Percentiles rank a stretch among this genome's conserved stretches.
Conservation (phyloP, 2,329 filamentous ascomycete genomes). For the Lecanicillium sp. region DNA sequence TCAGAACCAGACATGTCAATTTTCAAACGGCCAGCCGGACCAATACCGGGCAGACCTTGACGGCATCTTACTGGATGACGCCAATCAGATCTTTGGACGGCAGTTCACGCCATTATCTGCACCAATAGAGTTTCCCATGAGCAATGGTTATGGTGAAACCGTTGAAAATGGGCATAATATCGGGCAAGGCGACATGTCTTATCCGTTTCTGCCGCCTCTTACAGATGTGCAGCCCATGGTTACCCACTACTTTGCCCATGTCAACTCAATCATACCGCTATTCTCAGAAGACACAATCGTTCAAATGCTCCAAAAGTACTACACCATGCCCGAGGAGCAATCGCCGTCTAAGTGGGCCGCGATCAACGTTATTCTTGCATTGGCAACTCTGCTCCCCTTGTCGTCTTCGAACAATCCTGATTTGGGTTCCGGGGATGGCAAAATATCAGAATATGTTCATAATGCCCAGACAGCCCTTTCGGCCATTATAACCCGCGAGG, state of each 20-base stretch:
- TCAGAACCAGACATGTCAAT: too few species aligned
- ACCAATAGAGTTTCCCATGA: neutral
- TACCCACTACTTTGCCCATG: conserved; percentile 27
- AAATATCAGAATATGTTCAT: conserved; percentile 20
- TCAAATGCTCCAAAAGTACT: conserved; percentile 26
- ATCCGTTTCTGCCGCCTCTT: conserved; percentile 22
- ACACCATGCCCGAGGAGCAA: conserved; percentile 15
- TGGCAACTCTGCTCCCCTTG: conserved; percentile 20
- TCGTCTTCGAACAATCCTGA: conserved; percentile 2
- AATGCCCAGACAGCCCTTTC: conserved; percentile 30
- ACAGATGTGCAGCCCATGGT: conserved; percentile 26
- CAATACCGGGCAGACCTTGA: too few species aligned
- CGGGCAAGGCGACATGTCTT: neutral
- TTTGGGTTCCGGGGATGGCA: conserved; percentile 5
- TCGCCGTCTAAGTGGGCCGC: conserved; percentile 24
- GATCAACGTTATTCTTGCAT: conserved; percentile 31
- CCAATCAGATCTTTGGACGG: too few species aligned
- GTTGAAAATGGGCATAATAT: conserved; percentile 13
- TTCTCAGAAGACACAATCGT: conserved; percentile 29
- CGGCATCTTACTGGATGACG: too few species aligned
- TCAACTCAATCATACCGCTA: conserved; percentile 28
- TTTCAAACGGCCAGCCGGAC: too few species aligned
- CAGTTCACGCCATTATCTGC: too few species aligned
- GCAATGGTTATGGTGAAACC: neutral
- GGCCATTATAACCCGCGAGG: conserved; percentile 28